Percentiles rank a stretch among this genome's conserved stretches.
Conservation (phyloP, 2,329 filamentous ascomycete species). For the Phialocephala subalpina region DNA sequence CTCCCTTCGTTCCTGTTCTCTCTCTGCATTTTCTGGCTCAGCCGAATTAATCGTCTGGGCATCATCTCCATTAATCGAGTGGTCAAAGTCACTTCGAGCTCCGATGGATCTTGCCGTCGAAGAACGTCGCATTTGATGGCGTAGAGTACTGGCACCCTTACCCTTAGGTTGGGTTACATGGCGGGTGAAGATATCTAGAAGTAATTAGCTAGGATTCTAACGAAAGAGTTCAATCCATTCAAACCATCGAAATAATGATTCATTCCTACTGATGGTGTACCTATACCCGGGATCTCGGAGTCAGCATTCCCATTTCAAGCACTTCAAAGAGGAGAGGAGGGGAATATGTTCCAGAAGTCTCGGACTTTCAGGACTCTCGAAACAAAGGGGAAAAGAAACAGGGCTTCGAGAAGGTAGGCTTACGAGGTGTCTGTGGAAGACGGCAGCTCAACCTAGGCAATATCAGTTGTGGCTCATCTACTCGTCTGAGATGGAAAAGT, state of each 20-base stretch:
- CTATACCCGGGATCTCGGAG: no score
- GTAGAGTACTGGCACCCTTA: constrained; percentile 49
- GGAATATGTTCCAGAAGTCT: no score
- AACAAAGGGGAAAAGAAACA: no score
- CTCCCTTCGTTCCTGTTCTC: constrained; percentile 56
- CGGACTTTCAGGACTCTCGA: no score
- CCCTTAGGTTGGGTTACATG: constrained; percentile 50
- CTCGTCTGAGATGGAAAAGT: background rate
- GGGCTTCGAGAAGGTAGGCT: no score
- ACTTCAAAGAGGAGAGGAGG: no score
- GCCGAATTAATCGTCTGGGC: constrained; percentile 51
- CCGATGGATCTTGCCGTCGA: constrained; percentile 87
- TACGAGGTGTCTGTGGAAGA: constrained; percentile 90
- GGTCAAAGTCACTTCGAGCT: constrained; percentile 79
- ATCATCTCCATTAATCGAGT: constrained; percentile 55
- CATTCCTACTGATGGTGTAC: constrained; percentile 66
- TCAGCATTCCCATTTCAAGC: no score
- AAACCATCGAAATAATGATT: constrained; percentile 88
- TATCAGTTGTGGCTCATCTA: constrained; percentile 50
- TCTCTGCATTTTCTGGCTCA: constrained; percentile 60
- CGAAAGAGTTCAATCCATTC: no score
- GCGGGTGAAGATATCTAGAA: constrained; percentile 70
- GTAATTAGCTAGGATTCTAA: no score
- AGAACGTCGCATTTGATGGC: constrained; percentile 73
- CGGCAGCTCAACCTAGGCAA: constrained; percentile 79